A percentile compares a stretch with the other conserved stretches of the same genome.
phyloP scores from a whole-genome alignment of 768 basidiomycete genomes.

The Neoboletus subvelutipes region DNA sequence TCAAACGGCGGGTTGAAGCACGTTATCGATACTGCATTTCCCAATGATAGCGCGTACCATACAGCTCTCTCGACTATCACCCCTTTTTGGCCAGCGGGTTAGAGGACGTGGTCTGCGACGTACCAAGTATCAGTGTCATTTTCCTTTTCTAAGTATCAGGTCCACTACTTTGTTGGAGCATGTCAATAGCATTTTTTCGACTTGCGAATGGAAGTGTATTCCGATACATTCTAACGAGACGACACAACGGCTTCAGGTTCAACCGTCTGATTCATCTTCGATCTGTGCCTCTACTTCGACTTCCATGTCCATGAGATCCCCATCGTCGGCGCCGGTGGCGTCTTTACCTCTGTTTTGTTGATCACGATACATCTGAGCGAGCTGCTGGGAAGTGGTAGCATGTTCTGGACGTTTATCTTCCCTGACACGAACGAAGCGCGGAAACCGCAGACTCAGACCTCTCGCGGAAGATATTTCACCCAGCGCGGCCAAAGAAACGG shows the following conservation, averaged over 20 bases:
- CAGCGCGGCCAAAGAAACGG: constrained; percentile 77
- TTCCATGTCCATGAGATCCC: constrained; percentile 60
- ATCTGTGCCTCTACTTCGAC: constrained; percentile 28
- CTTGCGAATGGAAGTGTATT: neutral
- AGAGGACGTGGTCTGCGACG: neutral
- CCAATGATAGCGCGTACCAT: constrained; percentile 26
- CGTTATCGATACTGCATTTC: constrained; percentile 30
- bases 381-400: constrained; percentile 69
- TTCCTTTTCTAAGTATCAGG: neutral
- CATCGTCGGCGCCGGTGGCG: constrained; percentile 49
- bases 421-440: constrained; percentile 72
- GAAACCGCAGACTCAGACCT: constrained; percentile 85
- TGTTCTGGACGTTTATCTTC: constrained; percentile 73
- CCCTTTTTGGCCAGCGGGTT: constrained; percentile 16
- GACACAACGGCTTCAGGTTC: neutral
- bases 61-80: constrained; percentile 22
- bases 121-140: neutral
- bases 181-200: neutral
- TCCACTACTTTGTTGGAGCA: neutral
- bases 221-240: neutral
- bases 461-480: constrained; percentile 54
- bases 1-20: constrained; percentile 25
- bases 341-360: constrained; percentile 49
- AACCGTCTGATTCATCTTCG: constrained; percentile 32
- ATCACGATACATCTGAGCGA: constrained; percentile 65